A percentile compares a stretch with the other conserved stretches of the same genome.
phyloP scores from a whole-genome alignment of 139 green algal genomes.

The Picochlorum sp. region DNA sequence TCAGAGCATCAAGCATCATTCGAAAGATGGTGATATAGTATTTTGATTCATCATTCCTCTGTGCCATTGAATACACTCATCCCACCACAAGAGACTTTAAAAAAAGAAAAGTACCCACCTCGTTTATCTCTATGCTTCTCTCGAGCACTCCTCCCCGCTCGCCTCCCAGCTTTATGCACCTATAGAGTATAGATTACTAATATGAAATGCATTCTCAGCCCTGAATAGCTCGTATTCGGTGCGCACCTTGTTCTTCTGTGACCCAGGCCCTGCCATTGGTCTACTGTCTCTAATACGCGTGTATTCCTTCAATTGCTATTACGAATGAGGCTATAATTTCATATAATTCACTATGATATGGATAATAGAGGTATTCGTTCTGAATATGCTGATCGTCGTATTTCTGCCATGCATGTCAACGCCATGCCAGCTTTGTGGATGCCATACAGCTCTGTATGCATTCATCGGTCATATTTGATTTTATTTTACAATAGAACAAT shows the following conservation, averaged over 20 bases:
- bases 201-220: background rate
- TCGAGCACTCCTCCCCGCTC: conserved; percentile 58
- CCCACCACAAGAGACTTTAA: background rate
- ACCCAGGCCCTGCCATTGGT: conserved; percentile 10
- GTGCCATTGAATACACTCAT: background rate
- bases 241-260: conserved; percentile 23
- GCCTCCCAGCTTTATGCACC: conserved; percentile 68
- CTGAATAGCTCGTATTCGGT: background rate
- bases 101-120: conserved; percentile 13
- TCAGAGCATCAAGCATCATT: conserved; percentile 13
- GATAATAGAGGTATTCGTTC: too few relatives aligned
- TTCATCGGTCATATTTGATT: too few relatives aligned
- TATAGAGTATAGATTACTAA: conserved; percentile 34
- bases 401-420: too few relatives aligned
- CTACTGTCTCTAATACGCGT: background rate
- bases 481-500: too few relatives aligned
- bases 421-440: too few relatives aligned
- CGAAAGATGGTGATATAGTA: conserved; percentile 29
- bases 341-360: background rate
- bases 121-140: conserved; percentile 54
- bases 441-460: too few relatives aligned
- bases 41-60: conserved; percentile 14
- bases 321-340: too few relatives aligned
- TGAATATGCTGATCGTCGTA: too few relatives aligned
- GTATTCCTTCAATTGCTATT: too few relatives aligned